A percentile compares a stretch with the other conserved stretches of the same genome.
These are phyloP conservation scores for Clitopilus hobsonii DNA, from an alignment of 768 basidiomycete species.

Conservation along the genomic window DNA sequence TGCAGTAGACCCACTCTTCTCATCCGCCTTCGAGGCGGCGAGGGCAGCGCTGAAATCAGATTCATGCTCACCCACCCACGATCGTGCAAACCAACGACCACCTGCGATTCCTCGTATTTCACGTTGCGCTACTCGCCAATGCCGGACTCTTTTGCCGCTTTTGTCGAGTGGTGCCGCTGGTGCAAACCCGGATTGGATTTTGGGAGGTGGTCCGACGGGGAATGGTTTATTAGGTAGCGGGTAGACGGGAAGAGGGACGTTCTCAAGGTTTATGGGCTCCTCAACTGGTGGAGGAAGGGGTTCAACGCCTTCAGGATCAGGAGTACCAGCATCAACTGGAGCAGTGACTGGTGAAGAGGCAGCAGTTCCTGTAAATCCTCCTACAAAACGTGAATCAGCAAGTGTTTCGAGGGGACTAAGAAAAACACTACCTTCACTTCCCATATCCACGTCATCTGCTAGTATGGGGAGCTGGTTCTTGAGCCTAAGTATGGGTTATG, in stretches of 20 bases:
- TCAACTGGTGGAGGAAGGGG: conserved; percentile 24
- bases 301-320: conserved; percentile 43
- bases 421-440: conserved; percentile 55
- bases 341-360: conserved; percentile 66
- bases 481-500: conserved; percentile 10
- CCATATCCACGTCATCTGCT: conserved; percentile 44
- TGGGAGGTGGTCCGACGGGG: conserved; percentile 73
- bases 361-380: conserved; percentile 64
- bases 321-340: conserved; percentile 41
- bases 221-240: conserved; percentile 82
- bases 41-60: conserved; percentile 51
- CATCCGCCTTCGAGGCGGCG: conserved; percentile 27
- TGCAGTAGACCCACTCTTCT: conserved; percentile 22
- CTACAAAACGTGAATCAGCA: conserved; percentile 6
- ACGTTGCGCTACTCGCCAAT: conserved; percentile 70
- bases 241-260: conserved; percentile 63
- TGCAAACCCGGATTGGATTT: conserved; percentile 72
- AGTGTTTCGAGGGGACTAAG: background rate
- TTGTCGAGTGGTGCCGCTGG: conserved; percentile 65
- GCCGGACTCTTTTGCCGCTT: conserved; percentile 54
- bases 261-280: conserved; percentile 52
- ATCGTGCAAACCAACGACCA: conserved; percentile 72
- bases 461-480: conserved; percentile 29
- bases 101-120: conserved; percentile 82
- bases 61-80: conserved; percentile 86